Evolutionary conservation across 1,139 yeast genomes (phyloP), one percentile per base, ranked within the genome.

Genomic region (Kodamaea ohmeri): DNA sequence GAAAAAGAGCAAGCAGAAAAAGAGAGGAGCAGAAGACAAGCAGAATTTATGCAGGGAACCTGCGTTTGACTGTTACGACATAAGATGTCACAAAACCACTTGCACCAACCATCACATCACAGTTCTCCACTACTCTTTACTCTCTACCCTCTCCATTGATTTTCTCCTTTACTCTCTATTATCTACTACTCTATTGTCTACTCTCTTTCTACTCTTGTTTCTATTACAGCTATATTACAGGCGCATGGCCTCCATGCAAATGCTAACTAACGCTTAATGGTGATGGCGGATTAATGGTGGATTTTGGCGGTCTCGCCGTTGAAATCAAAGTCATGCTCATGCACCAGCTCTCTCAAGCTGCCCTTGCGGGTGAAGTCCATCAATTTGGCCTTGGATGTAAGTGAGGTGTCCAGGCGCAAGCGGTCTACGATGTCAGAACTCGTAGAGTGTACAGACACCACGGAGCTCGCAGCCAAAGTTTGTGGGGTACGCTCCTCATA

Each of bases 281-380:
- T 6, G 6, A 7, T 6, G 22, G 22, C 22, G 9, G 6, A 20
- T 20, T 20, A 27, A 9, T 16, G 19, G 20, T 27, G 20, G 7
- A 27, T 27, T 12, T 13, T 15, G 9, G 39, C 39, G 12, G 35
- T 25, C 32, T 32, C 31, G 12, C 36, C 36, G 12, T 37, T 19
- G 19, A 21, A 26, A n/a, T 19, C 25, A 28, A 30, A 25, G 12
- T 28, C 32, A 20, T 64, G 63, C 36, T 58, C 58, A 40, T 60
- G 56, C 4, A 71, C 63, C 17, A 71, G 62, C 42, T 71, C 71
- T 45, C 69, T 58, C 49, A 64, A 59, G 51, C 76, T 65, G 21
- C 73, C 73, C 46, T 68, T 68, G 49, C 78, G 59, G 6, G 78
- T 73, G 47, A 76, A 76, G 39, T 76, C 76, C 35, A 76, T 78